phyloP scores from a whole-genome alignment of 2,329 filamentous ascomycete genomes.

The Fusarium sp. region DNA sequence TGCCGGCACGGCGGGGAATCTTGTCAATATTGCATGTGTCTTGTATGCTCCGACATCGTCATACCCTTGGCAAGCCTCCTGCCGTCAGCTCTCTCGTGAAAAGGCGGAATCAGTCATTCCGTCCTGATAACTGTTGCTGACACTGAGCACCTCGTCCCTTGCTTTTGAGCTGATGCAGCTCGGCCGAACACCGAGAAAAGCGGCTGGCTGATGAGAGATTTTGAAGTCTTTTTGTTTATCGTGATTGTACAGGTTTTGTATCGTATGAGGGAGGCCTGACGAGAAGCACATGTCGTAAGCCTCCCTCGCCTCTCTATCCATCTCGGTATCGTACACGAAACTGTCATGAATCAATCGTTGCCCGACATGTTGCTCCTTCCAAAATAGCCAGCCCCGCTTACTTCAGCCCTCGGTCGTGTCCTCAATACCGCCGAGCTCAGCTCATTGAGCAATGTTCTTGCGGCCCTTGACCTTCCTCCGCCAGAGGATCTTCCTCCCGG shows the following conservation, averaged over 20 bases:
- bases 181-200: slow-evolving; percentile 21
- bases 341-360: neutral
- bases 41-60: neutral
- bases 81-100: slow-evolving; percentile 5
- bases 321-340: slow-evolving; percentile 45
- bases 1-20: neutral
- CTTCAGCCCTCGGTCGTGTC: slow-evolving; percentile 7
- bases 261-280: slow-evolving; percentile 29
- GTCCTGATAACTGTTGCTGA: slow-evolving; percentile 4
- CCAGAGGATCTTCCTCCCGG: slow-evolving; percentile 67
- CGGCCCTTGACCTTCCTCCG: slow-evolving; percentile 69
- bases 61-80: neutral
- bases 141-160: slow-evolving; percentile 15
- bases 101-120: slow-evolving; percentile 2
- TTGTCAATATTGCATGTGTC: neutral
- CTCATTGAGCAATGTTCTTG: slow-evolving; percentile 52
- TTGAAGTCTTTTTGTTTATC: slow-evolving; percentile 24
- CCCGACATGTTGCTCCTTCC: slow-evolving; percentile 9
- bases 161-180: slow-evolving; percentile 15
- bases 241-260: slow-evolving; percentile 44
- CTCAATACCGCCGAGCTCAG: neutral
- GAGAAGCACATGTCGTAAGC: slow-evolving; percentile 6
- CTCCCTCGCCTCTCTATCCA: slow-evolving; percentile 28
- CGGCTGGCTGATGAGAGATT: slow-evolving; percentile 11
- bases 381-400: neutral